Base-by-base conservation (phyloP, 192 early-diverging fungal genomes). In the Podila clonocystis region DNA sequence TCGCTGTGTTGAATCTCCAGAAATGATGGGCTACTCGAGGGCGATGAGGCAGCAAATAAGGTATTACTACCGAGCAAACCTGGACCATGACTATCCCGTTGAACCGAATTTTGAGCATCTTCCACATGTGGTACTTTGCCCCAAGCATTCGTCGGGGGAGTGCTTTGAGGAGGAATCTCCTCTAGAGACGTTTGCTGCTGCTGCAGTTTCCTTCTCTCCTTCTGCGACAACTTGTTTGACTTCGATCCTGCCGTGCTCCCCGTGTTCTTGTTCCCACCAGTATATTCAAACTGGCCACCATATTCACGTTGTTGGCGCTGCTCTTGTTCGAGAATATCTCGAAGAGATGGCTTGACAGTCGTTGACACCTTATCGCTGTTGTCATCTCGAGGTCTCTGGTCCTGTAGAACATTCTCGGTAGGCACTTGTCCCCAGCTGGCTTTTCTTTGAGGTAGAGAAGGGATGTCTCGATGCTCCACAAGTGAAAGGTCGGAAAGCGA, bases 261-360 rank as follows among this genome's bases (percentile, higher is more conserved):
- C 22, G 11, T 34, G 61, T 20, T 29, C 30, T 68, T 13, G 38
- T 1, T 24, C 58, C 19, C 8, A 50, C 28, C 19, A 58, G 9
- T 31, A 34, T 48, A 8, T 13, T 57, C 9, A 4, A 3, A 13
- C 45, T 48, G 12, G 38, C 52, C 49, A 7, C 24, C 52, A 24
- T 55, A 5, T 12, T 55, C n/a, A 55, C 52, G 66, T 2, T 62
- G 65, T 12, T 76, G 74, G n/a, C 36, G 58, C 41, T 71, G 67
- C 34, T 83, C 85, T 24, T 74, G 48, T 7, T 86, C 83, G 50
- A 84, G 62, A 67, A 86, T 86, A 11, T 86, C 83, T 8, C 85
- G 74, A 49, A 86, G 36, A 20, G 85, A 82, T 26, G 79, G 78
- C 33, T 67, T 67, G 8, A 28, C 17, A 22, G 63, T 79, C 65